A percentile compares a stretch with the other conserved stretches of the same genome.
These are phyloP conservation scores for Platanus orientalis DNA, from an alignment of 164 flowering plant genomes.

Conservation along the genomic window DNA sequence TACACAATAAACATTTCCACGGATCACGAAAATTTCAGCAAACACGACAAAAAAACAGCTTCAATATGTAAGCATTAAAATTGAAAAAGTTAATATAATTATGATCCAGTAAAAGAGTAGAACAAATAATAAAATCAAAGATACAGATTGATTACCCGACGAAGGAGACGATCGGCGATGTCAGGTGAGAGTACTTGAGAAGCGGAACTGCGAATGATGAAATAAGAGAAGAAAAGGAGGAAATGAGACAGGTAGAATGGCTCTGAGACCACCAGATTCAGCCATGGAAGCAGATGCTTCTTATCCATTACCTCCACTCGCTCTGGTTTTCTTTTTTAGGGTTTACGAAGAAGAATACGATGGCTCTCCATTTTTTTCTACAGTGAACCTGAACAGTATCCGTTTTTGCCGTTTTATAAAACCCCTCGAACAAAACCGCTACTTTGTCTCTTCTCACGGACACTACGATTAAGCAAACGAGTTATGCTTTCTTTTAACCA, in stretches of 20 bases:
- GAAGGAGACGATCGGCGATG: constrained; percentile 42
- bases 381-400: no score
- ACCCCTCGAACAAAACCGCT: no score
- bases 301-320: constrained; percentile 24
- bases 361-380: no score
- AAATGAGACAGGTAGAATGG: constrained; percentile 69
- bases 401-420: no score
- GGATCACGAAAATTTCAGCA: neutral
- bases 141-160: constrained; percentile 39
- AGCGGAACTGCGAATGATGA: constrained; percentile 56
- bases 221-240: constrained; percentile 75
- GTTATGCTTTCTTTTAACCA: no score
- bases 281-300: constrained; percentile 30
- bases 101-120: neutral
- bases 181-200: constrained; percentile 43
- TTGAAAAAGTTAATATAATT: neutral
- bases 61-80: neutral
- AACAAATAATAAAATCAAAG: neutral
- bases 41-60: neutral
- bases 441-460: no score
- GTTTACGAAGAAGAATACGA: neutral
- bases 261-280: constrained; percentile 57
- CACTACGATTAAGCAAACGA: no score
- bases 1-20: constrained; percentile 18
- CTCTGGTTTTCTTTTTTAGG: neutral